Percentiles rank a stretch among this genome's conserved stretches.
These are phyloP conservation scores for Sorghum bicolor DNA, from an alignment of 176 grass and related monocot species.

Conservation along the genomic window Sorghum_bicolor_NCBIv3 NC_012879.2:7156001-7156500, in stretches of 20 bases:
- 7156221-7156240: slow-evolving; percentile 12
- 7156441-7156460: slow-evolving; percentile 19
- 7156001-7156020: too few species aligned
- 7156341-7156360: slow-evolving; percentile 97
- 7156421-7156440: slow-evolving; percentile 83
- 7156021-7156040: too few species aligned
- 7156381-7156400: slow-evolving; percentile 92
- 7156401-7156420: slow-evolving; percentile 87
- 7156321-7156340: slow-evolving; percentile 95
- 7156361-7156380: slow-evolving; percentile 59
- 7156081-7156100: too few species aligned
- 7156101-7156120: too few species aligned
- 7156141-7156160: too few species aligned
- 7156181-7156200: too few species aligned
- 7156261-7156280: slow-evolving; percentile 4
- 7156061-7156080: too few species aligned
- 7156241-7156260: background rate
- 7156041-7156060: too few species aligned
- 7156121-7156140: too few species aligned
- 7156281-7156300: slow-evolving; percentile 78
- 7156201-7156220: too few species aligned
- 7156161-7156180: too few species aligned
- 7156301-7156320: slow-evolving; percentile 91
- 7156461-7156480: slow-evolving; percentile 7
- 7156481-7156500: slow-evolving; percentile 20